Percentiles rank a stretch among this genome's conserved stretches.
Evolutionary conservation across 441 rosid species (phyloP).

Genomic region (Raphanus hybrid): DNA sequence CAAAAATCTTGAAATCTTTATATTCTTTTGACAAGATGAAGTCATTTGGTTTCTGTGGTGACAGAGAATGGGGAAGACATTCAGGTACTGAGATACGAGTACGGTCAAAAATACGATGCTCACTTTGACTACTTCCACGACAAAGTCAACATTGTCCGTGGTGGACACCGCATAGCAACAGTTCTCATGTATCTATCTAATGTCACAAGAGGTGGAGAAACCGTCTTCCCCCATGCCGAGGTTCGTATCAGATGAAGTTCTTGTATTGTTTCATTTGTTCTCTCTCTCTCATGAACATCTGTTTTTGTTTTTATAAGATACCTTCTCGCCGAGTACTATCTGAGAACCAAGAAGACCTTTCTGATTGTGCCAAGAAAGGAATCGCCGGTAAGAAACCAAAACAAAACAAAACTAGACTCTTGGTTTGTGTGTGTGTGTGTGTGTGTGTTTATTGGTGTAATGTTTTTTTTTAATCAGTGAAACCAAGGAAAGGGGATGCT

Average conservation of each 20-base stretch:
- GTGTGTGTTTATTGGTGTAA: background rate
- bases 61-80: conserved; percentile 92
- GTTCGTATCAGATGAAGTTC: conserved; percentile 44
- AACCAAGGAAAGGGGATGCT: conserved; percentile 85
- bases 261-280: background rate
- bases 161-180: conserved; percentile 85
- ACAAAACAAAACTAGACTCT: background rate
- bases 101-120: conserved; percentile 2
- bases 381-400: conserved; percentile 69
- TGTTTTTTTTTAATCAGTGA: conserved; percentile 51
- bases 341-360: conserved; percentile 52
- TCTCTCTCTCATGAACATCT: conserved; percentile 5
- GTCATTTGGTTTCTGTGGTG: conserved; percentile 26
- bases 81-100: conserved; percentile 48
- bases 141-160: conserved; percentile 80
- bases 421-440: background rate
- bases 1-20: background rate
- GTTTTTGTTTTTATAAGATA: conserved; percentile 50
- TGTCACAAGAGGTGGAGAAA: conserved; percentile 88
- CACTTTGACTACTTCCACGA: conserved; percentile 83
- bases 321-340: conserved; percentile 56
- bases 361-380: conserved; percentile 89
- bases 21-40: background rate
- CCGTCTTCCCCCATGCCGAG: conserved; percentile 84
- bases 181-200: conserved; percentile 84